phyloP scores from a whole-genome alignment of 2,329 filamentous ascomycete species.

The Calonectria pseudoreteaudii region DNA sequence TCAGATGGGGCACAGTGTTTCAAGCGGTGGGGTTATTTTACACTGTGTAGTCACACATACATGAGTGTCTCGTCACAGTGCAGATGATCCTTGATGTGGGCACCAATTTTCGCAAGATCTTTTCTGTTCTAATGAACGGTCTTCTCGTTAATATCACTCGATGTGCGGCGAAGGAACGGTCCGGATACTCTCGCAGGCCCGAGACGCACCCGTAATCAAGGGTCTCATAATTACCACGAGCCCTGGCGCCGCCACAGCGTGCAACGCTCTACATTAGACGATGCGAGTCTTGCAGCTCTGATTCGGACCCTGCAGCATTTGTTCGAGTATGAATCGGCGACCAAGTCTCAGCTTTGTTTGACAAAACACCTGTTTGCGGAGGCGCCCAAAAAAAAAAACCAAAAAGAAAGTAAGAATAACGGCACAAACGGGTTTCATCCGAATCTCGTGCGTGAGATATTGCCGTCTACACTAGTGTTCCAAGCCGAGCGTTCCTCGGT shows the following conservation, averaged over 20 bases:
- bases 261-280: not conserved
- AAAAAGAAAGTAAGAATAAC: not conserved
- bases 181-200: not conserved
- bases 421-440: not conserved
- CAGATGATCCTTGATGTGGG: not conserved
- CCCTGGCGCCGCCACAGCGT: not conserved
- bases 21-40: slow-evolving; percentile 1
- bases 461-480: not conserved
- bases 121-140: not conserved
- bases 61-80: slow-evolving; percentile 8
- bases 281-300: not conserved
- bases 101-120: not conserved
- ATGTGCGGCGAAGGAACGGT: not conserved
- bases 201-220: not conserved
- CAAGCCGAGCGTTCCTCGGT: not conserved
- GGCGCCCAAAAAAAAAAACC: not conserved
- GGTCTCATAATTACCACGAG: not conserved
- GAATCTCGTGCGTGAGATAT: not conserved
- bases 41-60: slow-evolving; percentile 1
- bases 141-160: not conserved
- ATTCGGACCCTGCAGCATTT: slow-evolving; percentile 9
- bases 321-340: not conserved
- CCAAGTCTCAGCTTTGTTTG: not conserved
- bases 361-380: not conserved
- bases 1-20: slow-evolving; percentile 27